Percentiles rank a stretch among this genome's conserved stretches.
These are phyloP conservation scores for Zygosaccharomyces gambellarensis DNA, from an alignment of 805 yeast genomes.

Conservation along the genomic window DNA sequence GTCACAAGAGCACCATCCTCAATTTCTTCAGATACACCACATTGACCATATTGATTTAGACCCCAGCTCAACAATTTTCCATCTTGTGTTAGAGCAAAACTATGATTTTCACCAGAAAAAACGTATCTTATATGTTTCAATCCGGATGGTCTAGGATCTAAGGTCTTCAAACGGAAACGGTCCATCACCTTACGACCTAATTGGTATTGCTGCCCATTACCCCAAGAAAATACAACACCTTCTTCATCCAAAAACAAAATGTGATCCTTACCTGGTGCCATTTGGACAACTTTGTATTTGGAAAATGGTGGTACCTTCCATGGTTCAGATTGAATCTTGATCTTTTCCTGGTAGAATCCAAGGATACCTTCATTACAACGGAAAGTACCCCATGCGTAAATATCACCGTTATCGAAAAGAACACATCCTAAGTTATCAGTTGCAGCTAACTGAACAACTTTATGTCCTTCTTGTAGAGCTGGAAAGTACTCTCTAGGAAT, in stretches of 20 bases:
- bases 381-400: slow-evolving; percentile 97
- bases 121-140: slow-evolving; percentile 71
- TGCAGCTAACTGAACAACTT: slow-evolving; percentile 78
- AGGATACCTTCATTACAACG: slow-evolving; percentile 87
- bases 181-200: slow-evolving; percentile 82
- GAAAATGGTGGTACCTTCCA: slow-evolving; percentile 43
- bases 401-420: slow-evolving; percentile 73
- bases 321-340: slow-evolving; percentile 64
- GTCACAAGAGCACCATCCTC: slow-evolving; percentile 82
- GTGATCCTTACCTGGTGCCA: slow-evolving; percentile 94
- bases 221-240: slow-evolving; percentile 95
- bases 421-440: slow-evolving; percentile 88
- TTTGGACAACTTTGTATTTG: slow-evolving; percentile 65
- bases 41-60: slow-evolving; percentile 92
- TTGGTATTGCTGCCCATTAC: slow-evolving; percentile 91
- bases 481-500: slow-evolving; percentile 60
- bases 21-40: slow-evolving; percentile 73
- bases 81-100: slow-evolving; percentile 78
- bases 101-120: slow-evolving; percentile 93
- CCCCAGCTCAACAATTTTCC: slow-evolving; percentile 89
- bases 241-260: slow-evolving; percentile 73
- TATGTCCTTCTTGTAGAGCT: slow-evolving; percentile 44
- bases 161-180: slow-evolving; percentile 65
- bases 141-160: slow-evolving; percentile 81
- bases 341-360: slow-evolving; percentile 64